Conservation (phyloP, 345 rosid genomes). For the Kernera saxatilis region DNA sequence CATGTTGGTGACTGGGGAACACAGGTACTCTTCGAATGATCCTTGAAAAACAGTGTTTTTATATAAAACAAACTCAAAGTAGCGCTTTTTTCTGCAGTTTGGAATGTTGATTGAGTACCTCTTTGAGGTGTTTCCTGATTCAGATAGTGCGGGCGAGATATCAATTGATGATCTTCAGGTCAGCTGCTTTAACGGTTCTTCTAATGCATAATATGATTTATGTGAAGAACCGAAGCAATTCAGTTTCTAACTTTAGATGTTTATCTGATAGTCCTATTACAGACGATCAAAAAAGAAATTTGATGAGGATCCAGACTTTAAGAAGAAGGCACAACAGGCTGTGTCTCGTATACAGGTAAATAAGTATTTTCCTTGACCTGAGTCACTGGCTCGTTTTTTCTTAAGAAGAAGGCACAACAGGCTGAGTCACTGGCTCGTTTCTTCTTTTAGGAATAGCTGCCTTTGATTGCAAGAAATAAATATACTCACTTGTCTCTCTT, state of each 20-base stretch:
- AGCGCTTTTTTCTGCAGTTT: conserved; percentile 43
- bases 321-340: conserved; percentile 72
- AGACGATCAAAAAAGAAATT: conserved; percentile 68
- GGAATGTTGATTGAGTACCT: conserved; percentile 89
- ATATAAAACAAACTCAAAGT: neutral
- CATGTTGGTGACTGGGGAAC: conserved; percentile 99
- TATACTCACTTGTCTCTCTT: conserved; percentile 18
- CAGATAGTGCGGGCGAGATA: conserved; percentile 48
- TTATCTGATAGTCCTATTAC: conserved; percentile 48
- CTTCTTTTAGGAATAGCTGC: neutral
- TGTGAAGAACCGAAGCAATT: neutral
- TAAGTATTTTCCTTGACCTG: neutral
- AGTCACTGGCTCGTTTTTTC: too few relatives aligned
- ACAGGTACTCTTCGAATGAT: conserved; percentile 43
- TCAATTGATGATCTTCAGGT: conserved; percentile 85
- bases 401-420: conserved; percentile 71
- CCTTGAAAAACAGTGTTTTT: neutral
- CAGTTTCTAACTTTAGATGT: conserved; percentile 16
- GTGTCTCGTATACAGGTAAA: conserved; percentile 83
- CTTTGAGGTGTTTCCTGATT: conserved; percentile 62
- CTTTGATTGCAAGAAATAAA: neutral
- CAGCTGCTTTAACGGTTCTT: conserved; percentile 6
- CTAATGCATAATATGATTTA: neutral
- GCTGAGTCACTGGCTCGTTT: conserved; percentile 30
- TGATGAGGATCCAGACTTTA: conserved; percentile 54